Evolutionary conservation across 2,329 filamentous ascomycete genomes (phyloP), one percentile per base, ranked within the genome.

Genomic region (Sphaerulina vaccinii): DNA sequence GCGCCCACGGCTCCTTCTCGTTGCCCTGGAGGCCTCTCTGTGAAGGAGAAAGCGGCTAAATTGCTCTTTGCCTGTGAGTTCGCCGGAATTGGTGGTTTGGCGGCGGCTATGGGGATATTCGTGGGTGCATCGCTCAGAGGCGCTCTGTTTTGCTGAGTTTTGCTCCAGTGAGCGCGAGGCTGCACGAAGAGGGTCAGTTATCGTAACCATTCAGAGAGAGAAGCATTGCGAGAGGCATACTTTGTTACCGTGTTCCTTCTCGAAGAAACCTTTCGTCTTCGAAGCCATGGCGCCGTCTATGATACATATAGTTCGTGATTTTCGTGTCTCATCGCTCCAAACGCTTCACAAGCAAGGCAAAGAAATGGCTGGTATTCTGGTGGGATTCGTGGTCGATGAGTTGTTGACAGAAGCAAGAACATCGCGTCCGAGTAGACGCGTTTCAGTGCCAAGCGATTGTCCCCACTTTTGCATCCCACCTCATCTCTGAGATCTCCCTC

Each of bases 21-120:
- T 58, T 49, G 32, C 15, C 13, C 24, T 27, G 48, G 21, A 59
- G 45, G 66, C 55, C 68, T 70, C 45, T 74, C 35, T 23, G 43
- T 24, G 61, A 80, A 81, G 59, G 77, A 74, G 57, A 82, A 83
- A 23, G 75, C 73, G 63, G 78, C 77, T 49, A 82, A 68, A 65
- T 81, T 83, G 3, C 73, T 73, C 51, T 75, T 78, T 2, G 79
- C 78, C 56, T 78, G 73, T 3, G 73, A 71, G 9, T 78, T 81
- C 6, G 79, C 73, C 48, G 75, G 70, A 40, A 77, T 75, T 7
- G 73, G 68, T 39, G 73, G 67, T 52, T 70, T 68, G n/a, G n/a
- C n/a, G n/a, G n/a, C n/a, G n/a, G 67, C 27, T 32, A 32, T 57
- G 52, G 66, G 61, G 4, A 49, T 49, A 38, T 62, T 64, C 42